Base-by-base conservation (phyloP, 2,329 filamentous ascomycete species). In the Pleurostoma richardsiae region DNA sequence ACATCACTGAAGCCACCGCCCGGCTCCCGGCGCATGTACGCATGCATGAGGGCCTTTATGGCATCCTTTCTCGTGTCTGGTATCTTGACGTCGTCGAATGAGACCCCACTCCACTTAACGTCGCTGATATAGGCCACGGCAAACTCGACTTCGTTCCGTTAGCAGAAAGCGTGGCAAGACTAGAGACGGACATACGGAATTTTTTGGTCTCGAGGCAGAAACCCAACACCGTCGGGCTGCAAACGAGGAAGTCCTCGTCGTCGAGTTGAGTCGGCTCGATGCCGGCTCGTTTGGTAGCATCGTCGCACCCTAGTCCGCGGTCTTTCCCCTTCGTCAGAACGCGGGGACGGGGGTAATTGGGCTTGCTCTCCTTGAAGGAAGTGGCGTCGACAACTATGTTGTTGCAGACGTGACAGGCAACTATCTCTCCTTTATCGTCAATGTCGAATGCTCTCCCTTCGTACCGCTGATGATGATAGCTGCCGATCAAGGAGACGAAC, bases 391-490 rank as follows among this genome's bases (percentile, higher is more conserved):
- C 45, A 42, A 64, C 58, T 43, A 64, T 53, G 49, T 52, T 51
- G 45, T 56, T 54, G 36, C 57, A 42, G 42, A 63, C 44, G 44
- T 41, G 49, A 29, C 52, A 47, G 44, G 49, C 43, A 26, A 58
- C 30, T 39, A 47, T 42, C 11, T 49, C 44, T 28, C 48, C 53
- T 47, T 61, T 58, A 10, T 41, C 40, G 40, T 59, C 49, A 41
- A 63, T 59, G 44, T 60, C 55, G 49, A 67, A 68, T 39, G 56
- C 59, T 38, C 46, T 59, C 39, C 63, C 59, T 48, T 58, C 54
- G 51, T 55, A 68, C 42, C 65, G 49, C 44, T 43, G 50, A 52
- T 60, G 51, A 40, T 63, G n/a, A 50, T 26, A 50, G 52, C 44
- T 55, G 52, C 10, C n/a, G n/a, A 52, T 59, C 19, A 65, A 46